Base-by-base conservation (phyloP, 305 asterid species). In the Fraxinus paxiana region DNA sequence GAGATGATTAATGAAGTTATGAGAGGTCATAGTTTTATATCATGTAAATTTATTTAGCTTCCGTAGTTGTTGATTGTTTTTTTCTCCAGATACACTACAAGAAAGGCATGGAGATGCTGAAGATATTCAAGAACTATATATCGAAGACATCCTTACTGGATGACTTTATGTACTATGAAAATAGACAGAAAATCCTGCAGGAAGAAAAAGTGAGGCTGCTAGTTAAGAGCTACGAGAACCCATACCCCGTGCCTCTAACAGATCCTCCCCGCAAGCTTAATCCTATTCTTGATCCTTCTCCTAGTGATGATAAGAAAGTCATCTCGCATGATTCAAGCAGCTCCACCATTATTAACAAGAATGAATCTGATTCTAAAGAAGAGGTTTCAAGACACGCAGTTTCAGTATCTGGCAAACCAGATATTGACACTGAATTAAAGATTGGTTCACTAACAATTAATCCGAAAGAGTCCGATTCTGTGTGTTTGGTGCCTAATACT, bases 21-120 rank as follows among this genome's bases (percentile, higher is more conserved):
- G 28, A 15, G 9, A 5, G 15, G 56, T 20, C 8, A 72, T 18
- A 17, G 51, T 65, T 28, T 48, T 33, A 54, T 31, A 43, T 69
- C 71, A 15, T 46, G 61, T 48, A 24, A 13, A 34, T 76, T 31
- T 9, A 24, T 15, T 56, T 63, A 34, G 59, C 80, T 35, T 78
- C 31, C 0, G 20, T 48, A n/a, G 61, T 81, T 18, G 22, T 2
- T 43, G 1, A 30, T 54, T 56, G 51, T 43, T 28, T 79, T 76
- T 41, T 22, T 75, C 48, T 30, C 18, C 94, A 96, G 99, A 87
- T 96, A 84, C 79, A 80, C 81, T 85, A 84, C 86, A 86, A 79
- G 85, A 90, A 92, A 85, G 99, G 99, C 79, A 77, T 92, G 85
- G 97, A 96, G 85, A 92, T 96, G 99, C 90, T 96, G 81, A 90